These are phyloP conservation scores for Lolium perenne DNA, from an alignment of 176 grass and related monocot genomes.

Conservation along the genomic window DNA sequence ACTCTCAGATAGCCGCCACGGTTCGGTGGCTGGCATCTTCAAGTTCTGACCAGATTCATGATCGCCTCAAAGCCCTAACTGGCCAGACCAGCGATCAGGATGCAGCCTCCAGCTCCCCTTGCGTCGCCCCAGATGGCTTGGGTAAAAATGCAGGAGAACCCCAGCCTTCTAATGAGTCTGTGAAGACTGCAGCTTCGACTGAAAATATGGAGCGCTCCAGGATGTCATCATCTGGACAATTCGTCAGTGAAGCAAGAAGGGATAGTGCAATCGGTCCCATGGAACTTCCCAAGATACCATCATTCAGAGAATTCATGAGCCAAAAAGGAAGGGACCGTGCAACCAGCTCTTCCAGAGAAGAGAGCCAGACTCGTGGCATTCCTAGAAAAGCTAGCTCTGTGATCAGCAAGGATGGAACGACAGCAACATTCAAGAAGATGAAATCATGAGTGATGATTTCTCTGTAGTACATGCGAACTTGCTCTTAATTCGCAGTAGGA, in stretches of 20 bases:
- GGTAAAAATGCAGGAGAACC: slow-evolving; percentile 5
- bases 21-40: slow-evolving; percentile 77
- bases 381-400: slow-evolving; percentile 43
- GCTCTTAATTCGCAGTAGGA: not conserved
- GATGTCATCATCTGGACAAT: not conserved
- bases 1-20: slow-evolving; percentile 90
- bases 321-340: slow-evolving; percentile 48
- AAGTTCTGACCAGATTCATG: slow-evolving; percentile 66
- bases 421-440: slow-evolving; percentile 60
- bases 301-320: slow-evolving; percentile 71
- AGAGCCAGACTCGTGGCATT: slow-evolving; percentile 20
- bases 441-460: slow-evolving; percentile 26
- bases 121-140: not conserved
- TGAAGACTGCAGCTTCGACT: not conserved
- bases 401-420: slow-evolving; percentile 25
- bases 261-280: not conserved
- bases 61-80: slow-evolving; percentile 43
- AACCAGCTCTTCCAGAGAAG: slow-evolving; percentile 35
- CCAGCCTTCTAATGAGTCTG: slow-evolving; percentile 15
- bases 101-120: slow-evolving; percentile 3
- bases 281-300: slow-evolving; percentile 66
- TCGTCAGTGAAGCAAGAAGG: not conserved
- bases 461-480: not conserved
- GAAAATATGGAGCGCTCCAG: slow-evolving; percentile 25
- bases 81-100: slow-evolving; percentile 7